Evolutionary conservation across 495 filamentous ascomycete species (phyloP), one percentile per base, ranked within the genome.

Genomic region (Apodospora peruviana): DNA sequence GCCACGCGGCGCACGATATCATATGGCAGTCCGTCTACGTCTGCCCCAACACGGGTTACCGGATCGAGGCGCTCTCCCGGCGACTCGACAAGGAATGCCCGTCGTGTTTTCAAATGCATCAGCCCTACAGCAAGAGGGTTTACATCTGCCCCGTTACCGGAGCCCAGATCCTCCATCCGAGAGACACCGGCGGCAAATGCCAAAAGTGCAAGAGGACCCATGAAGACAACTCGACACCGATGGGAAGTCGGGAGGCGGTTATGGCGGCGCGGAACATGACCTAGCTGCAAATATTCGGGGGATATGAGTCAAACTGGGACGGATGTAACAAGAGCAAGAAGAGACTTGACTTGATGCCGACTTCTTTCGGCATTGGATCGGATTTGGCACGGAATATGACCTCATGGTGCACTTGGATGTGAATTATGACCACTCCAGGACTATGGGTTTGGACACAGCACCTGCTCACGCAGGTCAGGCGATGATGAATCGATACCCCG

Each of bases 41-140:
- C 16, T 65, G 62, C 40, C 62, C 59, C 43, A 65, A 65, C 50
- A 65, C 62, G 12, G 62, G 62, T 19, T 65, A 65, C 55, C 57
- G 62, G 12, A 53, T 65, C n/a, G 52, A 56, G 5, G 22, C 40
- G 21, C 44, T 43, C 10, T 43, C 56, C 20, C 48, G 25, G 9
- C 47, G 51, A 9, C 59, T 50, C 7, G 51, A 58, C 55, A 53
- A 53, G 36, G 56, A 58, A 49, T 65, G 62, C 38, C 32, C 54
- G 2, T 62, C 59, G 23, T 65, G 62, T 53, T 65, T 65, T 45
- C 59, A 65, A 47, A 39, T 52, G 17, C 62, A 65, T 47, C 47
- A 57, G 21, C 58, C 55, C 19, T 58, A 54, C 52, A 55, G 43
- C 50, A 65, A 65, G 50, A 29, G 62, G 14, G 62, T 60, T 18